phyloP scores from a whole-genome alignment of 257 asterid genomes.

The Solanum lignicaule region DNA sequence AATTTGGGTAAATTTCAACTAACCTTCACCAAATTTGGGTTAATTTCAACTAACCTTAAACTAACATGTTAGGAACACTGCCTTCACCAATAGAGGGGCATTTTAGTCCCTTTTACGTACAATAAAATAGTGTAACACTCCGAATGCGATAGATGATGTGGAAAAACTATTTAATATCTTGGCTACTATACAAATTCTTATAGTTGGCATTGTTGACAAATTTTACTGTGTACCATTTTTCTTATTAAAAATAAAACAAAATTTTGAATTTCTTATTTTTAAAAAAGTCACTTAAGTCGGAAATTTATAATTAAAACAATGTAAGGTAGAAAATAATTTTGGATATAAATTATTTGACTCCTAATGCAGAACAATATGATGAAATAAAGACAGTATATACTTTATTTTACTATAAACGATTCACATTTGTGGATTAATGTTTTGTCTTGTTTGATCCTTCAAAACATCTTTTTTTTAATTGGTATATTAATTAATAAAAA shows the following conservation, averaged over 20 bases:
- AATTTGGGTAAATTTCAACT: too few relatives aligned
- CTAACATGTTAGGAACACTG: background rate
- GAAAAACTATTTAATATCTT: background rate
- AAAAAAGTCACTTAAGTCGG: background rate
- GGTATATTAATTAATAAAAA: background rate
- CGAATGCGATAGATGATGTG: background rate
- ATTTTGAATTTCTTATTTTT: too few relatives aligned
- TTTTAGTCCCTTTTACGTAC: background rate
- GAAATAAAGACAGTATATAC: background rate
- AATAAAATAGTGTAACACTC: background rate
- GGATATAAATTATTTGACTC: background rate
- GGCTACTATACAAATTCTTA: background rate
- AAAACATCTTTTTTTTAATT: background rate
- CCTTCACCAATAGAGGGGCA: background rate
- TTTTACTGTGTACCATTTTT: background rate
- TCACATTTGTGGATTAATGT: background rate
- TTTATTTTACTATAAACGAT: background rate
- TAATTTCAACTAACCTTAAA: too few relatives aligned
- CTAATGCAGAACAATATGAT: too few relatives aligned
- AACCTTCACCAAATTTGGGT: too few relatives aligned
- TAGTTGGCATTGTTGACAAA: background rate
- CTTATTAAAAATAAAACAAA: too few relatives aligned
- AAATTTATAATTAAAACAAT: too few relatives aligned
- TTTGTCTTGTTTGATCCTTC: background rate
- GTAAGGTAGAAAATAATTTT: background rate